Evolutionary conservation across 202 grass and related monocot species (phyloP).

Genomic region (Carex arenaria): DNA sequence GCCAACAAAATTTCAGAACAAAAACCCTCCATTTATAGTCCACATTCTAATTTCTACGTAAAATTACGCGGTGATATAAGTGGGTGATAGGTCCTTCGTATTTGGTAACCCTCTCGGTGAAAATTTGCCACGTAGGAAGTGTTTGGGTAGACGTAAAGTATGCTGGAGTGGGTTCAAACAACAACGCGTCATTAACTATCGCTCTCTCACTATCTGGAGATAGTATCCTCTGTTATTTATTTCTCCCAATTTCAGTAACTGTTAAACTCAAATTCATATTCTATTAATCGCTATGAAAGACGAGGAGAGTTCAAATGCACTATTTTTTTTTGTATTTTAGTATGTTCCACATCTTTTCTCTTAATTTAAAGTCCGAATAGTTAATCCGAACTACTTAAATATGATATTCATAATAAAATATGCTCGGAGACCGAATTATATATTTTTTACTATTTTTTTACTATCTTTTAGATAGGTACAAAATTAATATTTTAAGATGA

Average conservation of each 20-base stretch:
- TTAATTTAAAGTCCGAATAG: no score
- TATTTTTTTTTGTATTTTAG: no score
- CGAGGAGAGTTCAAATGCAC: no score
- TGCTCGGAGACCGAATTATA: no score
- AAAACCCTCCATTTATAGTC: background rate
- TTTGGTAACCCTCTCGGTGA: background rate
- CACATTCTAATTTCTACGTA: background rate
- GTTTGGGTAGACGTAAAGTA: background rate
- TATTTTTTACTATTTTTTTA: no score
- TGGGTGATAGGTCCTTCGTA: background rate
- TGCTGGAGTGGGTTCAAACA: conserved; percentile 6
- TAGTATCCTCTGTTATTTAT: conserved; percentile 9
- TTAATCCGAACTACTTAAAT: no score
- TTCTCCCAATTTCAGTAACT: background rate
- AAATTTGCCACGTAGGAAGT: background rate
- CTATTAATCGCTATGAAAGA: background rate
- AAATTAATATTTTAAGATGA: no score
- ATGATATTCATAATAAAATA: no score
- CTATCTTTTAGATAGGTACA: no score
- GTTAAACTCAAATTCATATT: background rate
- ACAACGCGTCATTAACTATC: conserved; percentile 18
- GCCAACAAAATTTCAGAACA: background rate
- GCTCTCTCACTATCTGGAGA: background rate
- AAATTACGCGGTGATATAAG: background rate
- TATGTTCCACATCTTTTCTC: no score